These are phyloP conservation scores for Phytophthora cryptogea DNA, from an alignment of 352 stramenopile species.

Conservation along the genomic window DNA sequence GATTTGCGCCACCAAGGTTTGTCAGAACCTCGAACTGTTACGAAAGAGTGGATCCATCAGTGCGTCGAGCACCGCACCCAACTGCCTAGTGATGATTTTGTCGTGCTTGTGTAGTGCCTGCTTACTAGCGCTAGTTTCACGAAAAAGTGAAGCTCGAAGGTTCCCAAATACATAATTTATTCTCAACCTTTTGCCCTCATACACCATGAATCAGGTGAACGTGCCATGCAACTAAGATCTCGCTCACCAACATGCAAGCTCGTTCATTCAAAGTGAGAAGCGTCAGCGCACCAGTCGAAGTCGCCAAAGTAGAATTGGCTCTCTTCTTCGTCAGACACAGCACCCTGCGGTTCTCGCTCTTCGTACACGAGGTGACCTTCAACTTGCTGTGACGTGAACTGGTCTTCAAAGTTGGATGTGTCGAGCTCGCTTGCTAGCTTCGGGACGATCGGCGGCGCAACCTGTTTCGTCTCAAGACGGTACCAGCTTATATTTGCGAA, in stretches of 20 bases:
- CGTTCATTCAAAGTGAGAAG: constrained; percentile 46
- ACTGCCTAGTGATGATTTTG: constrained; percentile 57
- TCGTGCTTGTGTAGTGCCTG: constrained; percentile 51
- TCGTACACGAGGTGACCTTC: constrained; percentile 66
- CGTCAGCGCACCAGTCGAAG: constrained; percentile 76
- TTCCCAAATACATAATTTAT: constrained; percentile 46
- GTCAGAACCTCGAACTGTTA: constrained; percentile 60
- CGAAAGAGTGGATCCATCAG: constrained; percentile 62
- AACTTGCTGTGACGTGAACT: constrained; percentile 75
- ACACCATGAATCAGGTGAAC: not conserved
- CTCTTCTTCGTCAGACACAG: constrained; percentile 32
- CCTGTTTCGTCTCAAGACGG: constrained; percentile 73
- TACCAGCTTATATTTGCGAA: constrained; percentile 80
- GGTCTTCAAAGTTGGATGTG: constrained; percentile 76
- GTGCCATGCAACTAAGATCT: constrained; percentile 6
- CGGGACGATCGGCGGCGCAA: constrained; percentile 62
- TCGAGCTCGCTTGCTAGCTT: constrained; percentile 51
- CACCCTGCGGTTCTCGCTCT: constrained; percentile 39
- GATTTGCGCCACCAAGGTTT: constrained; percentile 45
- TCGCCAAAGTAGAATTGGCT: constrained; percentile 61
- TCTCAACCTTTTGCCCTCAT: constrained; percentile 16
- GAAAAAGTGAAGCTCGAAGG: not conserved
- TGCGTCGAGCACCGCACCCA: constrained; percentile 53
- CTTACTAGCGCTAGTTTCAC: not conserved
- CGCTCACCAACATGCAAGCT: not conserved